Base-by-base conservation (phyloP, 148 eudicot genomes). In the Cornus florida region DNA sequence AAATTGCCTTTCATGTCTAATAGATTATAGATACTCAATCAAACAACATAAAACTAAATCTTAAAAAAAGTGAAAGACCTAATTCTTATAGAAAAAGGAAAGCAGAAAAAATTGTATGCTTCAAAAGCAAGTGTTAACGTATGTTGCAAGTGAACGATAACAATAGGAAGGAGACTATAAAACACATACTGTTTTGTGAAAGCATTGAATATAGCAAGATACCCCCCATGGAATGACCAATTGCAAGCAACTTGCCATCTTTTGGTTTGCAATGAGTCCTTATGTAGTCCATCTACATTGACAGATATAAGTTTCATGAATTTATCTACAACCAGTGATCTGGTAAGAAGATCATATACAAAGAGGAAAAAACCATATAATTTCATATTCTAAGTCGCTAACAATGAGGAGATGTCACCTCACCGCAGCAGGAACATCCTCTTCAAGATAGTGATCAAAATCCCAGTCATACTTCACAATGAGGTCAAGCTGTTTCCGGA, bases 191-290 rank as follows among this genome's bases (percentile, higher is more conserved):
- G 65, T 81, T 84, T 66, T 67, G 86, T 33, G 94, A 83, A 24
- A 91, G 90, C 87, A 86, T 75, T 75, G 91, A 82, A 85, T 89
- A 91, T n/a, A 91, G 85, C 88, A 91, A 76, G 74, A 89, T 91
- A 60, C 94, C 94, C 19, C 94, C 94, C 94, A 91, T 91, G 35
- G 94, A 91, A 79, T 91, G 94, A 50, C 94, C 94, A 81, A 91
- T 85, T 28, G 92, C 89, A 65, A 91, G 82, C 78, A 91, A 76
- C 83, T 91, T 91, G 22, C 83, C 88, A 79, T 91, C 92, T 23
- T 69, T 80, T n/a, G 94, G 89, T 50, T 82, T 82, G 86, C 88
- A 83, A 67, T 84, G 80, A 43, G 68, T 72, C 80, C 82, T 85
- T 72, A 91, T 85, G 75, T 91, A 91, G 11, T 87, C 89, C 84